Conservation (phyloP, 2,329 filamentous ascomycete genomes). For the Neonectria punicea region DNA sequence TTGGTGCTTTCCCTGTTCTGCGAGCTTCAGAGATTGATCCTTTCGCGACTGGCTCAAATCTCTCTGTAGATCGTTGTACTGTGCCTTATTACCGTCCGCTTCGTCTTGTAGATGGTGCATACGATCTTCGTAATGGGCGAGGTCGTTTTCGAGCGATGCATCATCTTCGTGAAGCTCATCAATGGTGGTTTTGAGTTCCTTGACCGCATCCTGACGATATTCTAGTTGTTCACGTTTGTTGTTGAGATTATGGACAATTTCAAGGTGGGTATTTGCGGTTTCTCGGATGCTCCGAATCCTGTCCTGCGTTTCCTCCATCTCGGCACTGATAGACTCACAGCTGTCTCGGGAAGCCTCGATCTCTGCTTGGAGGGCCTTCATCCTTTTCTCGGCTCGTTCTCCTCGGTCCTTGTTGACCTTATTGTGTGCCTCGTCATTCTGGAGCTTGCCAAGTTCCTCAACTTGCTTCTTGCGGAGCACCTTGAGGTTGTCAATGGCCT, state of each 20-base stretch:
- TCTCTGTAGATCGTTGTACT: constrained; percentile 72
- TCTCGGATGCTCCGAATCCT: constrained; percentile 74
- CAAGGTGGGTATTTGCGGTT: constrained; percentile 77
- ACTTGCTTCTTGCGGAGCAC: constrained; percentile 84
- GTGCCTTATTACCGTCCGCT: constrained; percentile 68
- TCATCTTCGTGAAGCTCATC: constrained; percentile 84
- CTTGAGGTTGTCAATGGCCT: constrained; percentile 96
- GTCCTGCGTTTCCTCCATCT: constrained; percentile 69
- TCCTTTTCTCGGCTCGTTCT: constrained; percentile 74
- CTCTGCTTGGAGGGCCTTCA: constrained; percentile 71
- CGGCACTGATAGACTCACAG: constrained; percentile 65
- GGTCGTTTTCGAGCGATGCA: constrained; percentile 74
- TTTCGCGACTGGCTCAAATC: constrained; percentile 57
- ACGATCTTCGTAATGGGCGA: constrained; percentile 82
- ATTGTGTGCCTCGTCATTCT: constrained; percentile 79
- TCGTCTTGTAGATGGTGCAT: constrained; percentile 74
- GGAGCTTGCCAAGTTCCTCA: constrained; percentile 77
- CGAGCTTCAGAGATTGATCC: constrained; percentile 62
- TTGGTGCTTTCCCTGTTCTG: constrained; percentile 80
- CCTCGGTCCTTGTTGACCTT: constrained; percentile 88
- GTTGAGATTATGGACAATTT: constrained; percentile 78
- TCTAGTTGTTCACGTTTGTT: constrained; percentile 80
- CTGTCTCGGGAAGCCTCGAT: constrained; percentile 71
- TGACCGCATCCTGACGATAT: constrained; percentile 75
- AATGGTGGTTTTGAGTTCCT: constrained; percentile 76